Evolutionary conservation across 2,329 filamentous ascomycete species (phyloP).

Genomic region (Neofusicoccum kwambonambiense): DNA sequence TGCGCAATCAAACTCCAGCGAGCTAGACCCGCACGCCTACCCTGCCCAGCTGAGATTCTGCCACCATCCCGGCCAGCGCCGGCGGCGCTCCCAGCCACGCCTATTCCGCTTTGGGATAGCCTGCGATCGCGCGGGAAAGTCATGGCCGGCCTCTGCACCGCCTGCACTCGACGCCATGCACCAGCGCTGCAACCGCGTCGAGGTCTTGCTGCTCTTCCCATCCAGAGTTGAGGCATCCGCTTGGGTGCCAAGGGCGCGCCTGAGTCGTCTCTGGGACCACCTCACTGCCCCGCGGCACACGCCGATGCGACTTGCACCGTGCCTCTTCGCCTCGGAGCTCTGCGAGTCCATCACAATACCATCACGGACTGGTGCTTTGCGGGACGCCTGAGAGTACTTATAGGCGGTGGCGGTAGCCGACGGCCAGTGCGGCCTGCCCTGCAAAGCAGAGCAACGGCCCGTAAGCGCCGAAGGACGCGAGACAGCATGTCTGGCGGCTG

Average conservation of each 20-base stretch:
- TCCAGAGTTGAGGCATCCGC: background rate
- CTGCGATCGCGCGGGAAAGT: background rate
- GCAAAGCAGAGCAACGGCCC: no score
- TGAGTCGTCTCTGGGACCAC: background rate
- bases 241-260: background rate
- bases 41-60: slow-evolving; percentile 8
- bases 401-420: background rate
- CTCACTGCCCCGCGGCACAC: background rate
- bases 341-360: background rate
- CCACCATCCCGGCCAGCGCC: background rate
- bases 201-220: no score
- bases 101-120: background rate
- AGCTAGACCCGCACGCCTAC: background rate
- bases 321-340: background rate
- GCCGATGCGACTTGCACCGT: background rate
- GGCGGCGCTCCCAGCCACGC: background rate
- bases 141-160: background rate
- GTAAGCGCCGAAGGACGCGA: no score
- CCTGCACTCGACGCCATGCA: no score
- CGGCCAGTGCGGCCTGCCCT: no score
- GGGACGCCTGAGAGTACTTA: background rate
- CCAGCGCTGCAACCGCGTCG: background rate
- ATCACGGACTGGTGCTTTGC: background rate
- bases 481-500: no score
- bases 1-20: slow-evolving; percentile 1